Percentiles rank a stretch among this genome's conserved stretches.
These are phyloP conservation scores for Scheffersomyces quercinus DNA, from an alignment of 1,139 yeast species.

Conservation along the genomic window DNA sequence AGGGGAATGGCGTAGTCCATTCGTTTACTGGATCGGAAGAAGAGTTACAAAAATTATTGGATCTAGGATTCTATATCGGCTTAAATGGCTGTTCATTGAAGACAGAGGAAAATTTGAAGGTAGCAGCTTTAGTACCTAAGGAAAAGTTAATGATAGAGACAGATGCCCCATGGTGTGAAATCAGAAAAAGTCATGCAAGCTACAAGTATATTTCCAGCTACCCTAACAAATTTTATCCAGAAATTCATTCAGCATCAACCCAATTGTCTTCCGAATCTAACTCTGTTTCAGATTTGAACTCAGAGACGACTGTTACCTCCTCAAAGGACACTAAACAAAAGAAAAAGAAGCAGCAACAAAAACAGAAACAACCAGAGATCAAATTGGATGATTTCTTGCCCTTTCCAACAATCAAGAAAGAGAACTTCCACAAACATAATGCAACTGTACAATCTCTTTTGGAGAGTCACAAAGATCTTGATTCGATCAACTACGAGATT, in stretches of 20 bases:
- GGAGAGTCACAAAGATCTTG: conserved; percentile 13
- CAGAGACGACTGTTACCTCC: too few relatives aligned
- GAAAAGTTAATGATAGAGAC: conserved; percentile 80
- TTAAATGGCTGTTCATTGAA: conserved; percentile 92
- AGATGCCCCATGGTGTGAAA: conserved; percentile 98
- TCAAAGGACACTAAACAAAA: not conserved
- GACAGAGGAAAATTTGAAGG: conserved; percentile 69
- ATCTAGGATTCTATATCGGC: conserved; percentile 70
- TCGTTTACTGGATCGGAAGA: conserved; percentile 85
- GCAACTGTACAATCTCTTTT: conserved; percentile 7
- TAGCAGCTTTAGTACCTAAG: conserved; percentile 65
- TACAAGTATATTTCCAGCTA: conserved; percentile 53
- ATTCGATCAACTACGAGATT: conserved; percentile 8
- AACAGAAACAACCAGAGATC: conserved; percentile 15
- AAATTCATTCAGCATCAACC: conserved; percentile 16
- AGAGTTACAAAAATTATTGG: conserved; percentile 55
- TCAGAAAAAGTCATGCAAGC: conserved; percentile 80
- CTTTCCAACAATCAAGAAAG: conserved; percentile 65
- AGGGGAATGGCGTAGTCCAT: conserved; percentile 75
- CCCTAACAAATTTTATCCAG: conserved; percentile 59
- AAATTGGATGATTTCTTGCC: conserved; percentile 54
- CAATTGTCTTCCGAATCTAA: conserved; percentile 5
- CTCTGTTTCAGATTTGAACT: not conserved
- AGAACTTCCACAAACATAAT: conserved; percentile 42
- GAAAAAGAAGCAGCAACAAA: conserved; percentile 10